Base-by-base conservation (phyloP, 148 eudicot species). In the Polygonum aviculare region DNA sequence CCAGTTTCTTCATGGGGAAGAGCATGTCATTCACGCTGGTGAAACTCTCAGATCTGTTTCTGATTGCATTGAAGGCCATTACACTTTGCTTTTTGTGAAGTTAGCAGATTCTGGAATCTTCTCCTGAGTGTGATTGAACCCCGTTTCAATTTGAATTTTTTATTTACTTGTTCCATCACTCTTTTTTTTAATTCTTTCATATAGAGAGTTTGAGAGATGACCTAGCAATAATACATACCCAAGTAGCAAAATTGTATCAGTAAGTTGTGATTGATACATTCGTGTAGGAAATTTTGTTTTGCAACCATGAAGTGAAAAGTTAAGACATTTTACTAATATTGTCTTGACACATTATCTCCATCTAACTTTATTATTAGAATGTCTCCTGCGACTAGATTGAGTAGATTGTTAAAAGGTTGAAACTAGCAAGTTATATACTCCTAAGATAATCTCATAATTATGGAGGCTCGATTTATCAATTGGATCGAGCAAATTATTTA, bases 121-220 rank as follows among this genome's bases (percentile, higher is more conserved):
- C 65, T 59, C 21, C 3, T 10, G 35, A 35, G 22, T 31, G 36
- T 62, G 16, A 62, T 62, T 60, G 5, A 33, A 12, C 38, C 31
- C 69, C 38, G 7, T 14, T 31, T 62, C 31, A 2, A 38, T 62
- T 60, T 60, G 26, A 7, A 57, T 3, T 57, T 55, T 55, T 57
- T 6, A 22, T 12, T 1, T 26, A 26, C 11, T 62, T 54, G 19
- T 12, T 54, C 5, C 19, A 7, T 54, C 60, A 54, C 31, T 11
- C 31, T 26, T 26, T 62, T 62, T 60, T 26, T 31, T 31, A 18
- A 12, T 62, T 62, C 38, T 26, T 26, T 2, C 69, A 31, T 19
- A 54, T 6, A 19, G 60, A 62, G 36, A 62, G 69, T 31, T 62
- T 62, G 69, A 62, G 69, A 31, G 69, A 26, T 62, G 69, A 62